phyloP scores from a whole-genome alignment of 2,329 filamentous ascomycete genomes.

The Pseudogymnoascus sp. region DNA sequence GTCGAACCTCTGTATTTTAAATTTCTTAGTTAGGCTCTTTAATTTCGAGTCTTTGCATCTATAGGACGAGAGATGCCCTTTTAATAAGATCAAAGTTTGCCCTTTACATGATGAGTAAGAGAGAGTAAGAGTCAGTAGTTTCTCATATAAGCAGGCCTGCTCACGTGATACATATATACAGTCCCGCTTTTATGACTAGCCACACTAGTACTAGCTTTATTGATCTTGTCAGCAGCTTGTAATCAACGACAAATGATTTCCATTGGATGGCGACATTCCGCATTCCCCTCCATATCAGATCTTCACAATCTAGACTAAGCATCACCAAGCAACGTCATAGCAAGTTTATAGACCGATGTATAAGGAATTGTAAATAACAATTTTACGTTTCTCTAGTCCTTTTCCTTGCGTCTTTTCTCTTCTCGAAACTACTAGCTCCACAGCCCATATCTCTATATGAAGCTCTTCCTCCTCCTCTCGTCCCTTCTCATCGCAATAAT shows the following conservation, averaged over 20 bases:
- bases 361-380: slow-evolving; percentile 1
- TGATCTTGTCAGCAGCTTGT: slow-evolving; percentile 4
- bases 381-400: not conserved
- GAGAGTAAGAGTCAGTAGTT: not conserved
- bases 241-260: not conserved
- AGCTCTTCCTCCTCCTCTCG: slow-evolving; percentile 25
- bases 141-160: not conserved
- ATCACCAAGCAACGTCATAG: slow-evolving; percentile 7
- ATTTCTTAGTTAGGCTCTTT: not conserved
- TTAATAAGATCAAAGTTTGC: not conserved
- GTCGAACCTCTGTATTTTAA: not conserved
- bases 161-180: not conserved
- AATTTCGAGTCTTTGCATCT: not conserved
- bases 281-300: not conserved
- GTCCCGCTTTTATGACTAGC: not conserved
- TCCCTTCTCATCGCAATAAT: slow-evolving; percentile 28
- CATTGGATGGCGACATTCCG: not conserved
- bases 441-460: slow-evolving; percentile 26
- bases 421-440: slow-evolving; percentile 21
- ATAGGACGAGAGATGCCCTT: not conserved
- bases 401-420: slow-evolving; percentile 19
- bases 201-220: not conserved
- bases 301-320: not conserved
- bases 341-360: not conserved
- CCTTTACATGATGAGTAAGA: not conserved